Evolutionary conservation across 2,329 filamentous ascomycete genomes (phyloP), one percentile per base, ranked within the genome.

Genomic region (Ophiostoma populinum): DNA sequence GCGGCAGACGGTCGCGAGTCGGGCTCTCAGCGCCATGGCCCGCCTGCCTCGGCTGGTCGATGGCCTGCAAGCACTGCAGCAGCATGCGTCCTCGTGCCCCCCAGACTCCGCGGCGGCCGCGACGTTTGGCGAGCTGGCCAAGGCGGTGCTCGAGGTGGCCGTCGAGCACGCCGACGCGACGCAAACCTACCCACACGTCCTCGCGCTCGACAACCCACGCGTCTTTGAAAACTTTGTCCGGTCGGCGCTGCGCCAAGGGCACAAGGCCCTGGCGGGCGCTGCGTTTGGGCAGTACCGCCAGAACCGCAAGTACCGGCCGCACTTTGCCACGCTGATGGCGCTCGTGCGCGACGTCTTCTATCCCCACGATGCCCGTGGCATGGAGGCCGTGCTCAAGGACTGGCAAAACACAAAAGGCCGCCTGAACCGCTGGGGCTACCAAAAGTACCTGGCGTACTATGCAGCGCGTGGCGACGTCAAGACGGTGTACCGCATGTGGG

Each of bases 381-480:
- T 70, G 33, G 58, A 66, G 35, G 48, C 57, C 30, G 45, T 71
- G 2, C 58, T 61, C 42, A 47, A 55, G 8, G 67, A 72, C 43
- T 71, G 63, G 61, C 51, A 60, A 36, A 50, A 41, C 18, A 50
- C 53, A 19, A 54, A 58, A 36, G 53, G 51, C 2, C 49, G 44
- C 2, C 51, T 67, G 22, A 56, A 59, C 27, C 47, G 51, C 36
- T 57, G 57, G 49, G 63, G 55, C 0, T 70, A 59, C 40, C 57
- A 61, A 38, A 63, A 55, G 43, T 67, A 57, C 39, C 50, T 70
- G 35, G 55, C 52, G 4, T 63, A 66, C 27, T 63, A 69, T 41
- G 62, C 65, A 11, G 40, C 47, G 7, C 50, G 51, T 5, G 67
- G 67, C 12, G 59, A 71, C 43, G 51, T 61, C n/a, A 47, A 50